Percentiles rank a stretch among this genome's conserved stretches.
These are phyloP conservation scores for Neurospora sp. DNA, from an alignment of 2,329 filamentous ascomycete genomes.

Conservation along the genomic window DNA sequence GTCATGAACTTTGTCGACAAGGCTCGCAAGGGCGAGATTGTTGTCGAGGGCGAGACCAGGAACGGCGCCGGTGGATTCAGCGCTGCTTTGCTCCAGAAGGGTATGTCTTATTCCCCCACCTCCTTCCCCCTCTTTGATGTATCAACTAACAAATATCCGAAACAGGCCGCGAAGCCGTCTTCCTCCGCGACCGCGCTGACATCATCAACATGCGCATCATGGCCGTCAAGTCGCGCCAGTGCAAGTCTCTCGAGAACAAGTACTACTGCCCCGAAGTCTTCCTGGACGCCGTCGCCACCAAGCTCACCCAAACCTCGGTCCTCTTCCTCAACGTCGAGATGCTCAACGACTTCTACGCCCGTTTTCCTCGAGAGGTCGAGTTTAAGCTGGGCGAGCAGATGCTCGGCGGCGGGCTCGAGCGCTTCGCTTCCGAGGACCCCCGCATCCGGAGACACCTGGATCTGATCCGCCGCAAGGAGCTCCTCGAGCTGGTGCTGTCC, in stretches of 20 bases:
- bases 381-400: constrained; percentile 74
- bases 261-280: constrained; percentile 97
- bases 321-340: constrained; percentile 96
- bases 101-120: constrained; percentile 34
- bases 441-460: constrained; percentile 85
- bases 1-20: constrained; percentile 88
- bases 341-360: constrained; percentile 94
- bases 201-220: constrained; percentile 84
- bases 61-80: constrained; percentile 92
- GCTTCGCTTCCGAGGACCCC: constrained; percentile 86
- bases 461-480: constrained; percentile 82
- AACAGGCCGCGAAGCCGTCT: constrained; percentile 80
- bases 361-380: constrained; percentile 90
- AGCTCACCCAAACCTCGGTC: constrained; percentile 88
- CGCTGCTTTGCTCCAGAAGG: constrained; percentile 70
- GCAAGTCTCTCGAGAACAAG: constrained; percentile 74
- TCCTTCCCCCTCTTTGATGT: not conserved
- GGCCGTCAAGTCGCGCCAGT: constrained; percentile 86
- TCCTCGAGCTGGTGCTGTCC: constrained; percentile 83
- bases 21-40: constrained; percentile 73
- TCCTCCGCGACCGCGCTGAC: constrained; percentile 83
- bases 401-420: constrained; percentile 70
- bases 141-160: constrained; percentile 11
- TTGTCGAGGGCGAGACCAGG: constrained; percentile 72
- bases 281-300: constrained; percentile 92